Conservation (phyloP, 2,329 filamentous ascomycete species). For the Botrytis elliptica region DNA sequence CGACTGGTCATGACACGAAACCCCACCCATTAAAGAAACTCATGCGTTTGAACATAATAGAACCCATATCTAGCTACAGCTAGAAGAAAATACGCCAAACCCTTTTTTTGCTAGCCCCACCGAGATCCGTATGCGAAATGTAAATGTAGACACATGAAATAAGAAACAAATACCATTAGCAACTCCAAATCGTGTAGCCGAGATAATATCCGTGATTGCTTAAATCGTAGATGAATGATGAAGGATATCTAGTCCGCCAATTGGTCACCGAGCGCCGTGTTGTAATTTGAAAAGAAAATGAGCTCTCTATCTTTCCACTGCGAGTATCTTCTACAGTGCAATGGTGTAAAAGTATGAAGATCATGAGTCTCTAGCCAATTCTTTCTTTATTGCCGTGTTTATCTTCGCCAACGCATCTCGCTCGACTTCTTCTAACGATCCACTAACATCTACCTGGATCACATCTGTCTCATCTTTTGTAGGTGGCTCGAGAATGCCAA, state of each 20-base stretch:
- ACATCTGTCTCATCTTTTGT: conserved; percentile 68
- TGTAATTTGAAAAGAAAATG: conserved; percentile 4
- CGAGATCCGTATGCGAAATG: conserved; percentile 8
- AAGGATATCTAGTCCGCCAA: conserved; percentile 13
- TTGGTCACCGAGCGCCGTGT: conserved; percentile 17
- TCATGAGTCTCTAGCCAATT: conserved; percentile 24
- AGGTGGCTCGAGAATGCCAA: conserved; percentile 83
- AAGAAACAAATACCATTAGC: conserved; percentile 5
- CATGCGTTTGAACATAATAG: conserved; percentile 5
- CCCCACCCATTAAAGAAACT: conserved; percentile 8
- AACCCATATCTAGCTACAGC: neutral
- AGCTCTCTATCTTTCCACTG: neutral
- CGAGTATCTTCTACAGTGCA: neutral
- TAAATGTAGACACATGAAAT: neutral
- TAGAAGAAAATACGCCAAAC: neutral
- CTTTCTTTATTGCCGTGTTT: conserved; percentile 27
- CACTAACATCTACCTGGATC: conserved; percentile 67
- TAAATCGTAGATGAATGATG: conserved; percentile 2
- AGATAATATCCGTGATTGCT: neutral
- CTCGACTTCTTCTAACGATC: conserved; percentile 58
- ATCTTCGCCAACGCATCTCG: conserved; percentile 58
- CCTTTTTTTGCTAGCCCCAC: neutral
- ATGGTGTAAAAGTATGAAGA: neutral
- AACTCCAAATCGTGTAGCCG: conserved; percentile 11
- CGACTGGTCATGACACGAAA: neutral